phyloP scores from a whole-genome alignment of 208 protist genomes.

The Naegleria gruberi region DNA sequence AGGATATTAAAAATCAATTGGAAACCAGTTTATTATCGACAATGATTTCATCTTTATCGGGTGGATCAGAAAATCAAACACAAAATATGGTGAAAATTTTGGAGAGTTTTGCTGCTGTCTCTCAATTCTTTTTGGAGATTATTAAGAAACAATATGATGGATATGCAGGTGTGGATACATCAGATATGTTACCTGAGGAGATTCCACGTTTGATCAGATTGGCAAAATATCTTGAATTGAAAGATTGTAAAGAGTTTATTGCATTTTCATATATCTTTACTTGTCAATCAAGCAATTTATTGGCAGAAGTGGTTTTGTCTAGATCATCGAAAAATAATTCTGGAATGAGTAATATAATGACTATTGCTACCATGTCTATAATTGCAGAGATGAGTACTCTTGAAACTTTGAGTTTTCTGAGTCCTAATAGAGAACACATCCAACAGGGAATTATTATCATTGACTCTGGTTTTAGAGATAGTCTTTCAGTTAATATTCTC shows the following conservation, averaged over 20 bases:
- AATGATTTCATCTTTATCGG: neutral
- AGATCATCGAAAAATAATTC: neutral
- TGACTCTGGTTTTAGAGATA: conserved; percentile 5
- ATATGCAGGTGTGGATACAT: neutral
- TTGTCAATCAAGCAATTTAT: neutral
- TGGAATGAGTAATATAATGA: neutral
- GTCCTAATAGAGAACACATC: neutral
- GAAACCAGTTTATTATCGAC: too few relatives aligned
- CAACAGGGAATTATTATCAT: neutral
- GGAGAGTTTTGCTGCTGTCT: neutral
- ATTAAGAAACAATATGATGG: neutral
- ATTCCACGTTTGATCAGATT: neutral
- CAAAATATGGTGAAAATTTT: neutral
- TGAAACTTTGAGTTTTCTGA: neutral
- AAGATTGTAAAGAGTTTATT: neutral
- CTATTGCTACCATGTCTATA: neutral
- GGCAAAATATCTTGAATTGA: neutral
- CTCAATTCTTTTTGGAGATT: neutral
- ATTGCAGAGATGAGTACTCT: neutral
- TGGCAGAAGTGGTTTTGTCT: too few relatives aligned
- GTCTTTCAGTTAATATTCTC: conserved; percentile 57
- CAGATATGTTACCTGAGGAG: neutral
- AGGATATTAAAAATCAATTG: neutral
- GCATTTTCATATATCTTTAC: neutral
- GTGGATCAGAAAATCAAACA: neutral